Evolutionary conservation across 805 yeast genomes (phyloP), one percentile per base, ranked within the genome.

Genomic region (Blastobotrys muscicola): DNA sequence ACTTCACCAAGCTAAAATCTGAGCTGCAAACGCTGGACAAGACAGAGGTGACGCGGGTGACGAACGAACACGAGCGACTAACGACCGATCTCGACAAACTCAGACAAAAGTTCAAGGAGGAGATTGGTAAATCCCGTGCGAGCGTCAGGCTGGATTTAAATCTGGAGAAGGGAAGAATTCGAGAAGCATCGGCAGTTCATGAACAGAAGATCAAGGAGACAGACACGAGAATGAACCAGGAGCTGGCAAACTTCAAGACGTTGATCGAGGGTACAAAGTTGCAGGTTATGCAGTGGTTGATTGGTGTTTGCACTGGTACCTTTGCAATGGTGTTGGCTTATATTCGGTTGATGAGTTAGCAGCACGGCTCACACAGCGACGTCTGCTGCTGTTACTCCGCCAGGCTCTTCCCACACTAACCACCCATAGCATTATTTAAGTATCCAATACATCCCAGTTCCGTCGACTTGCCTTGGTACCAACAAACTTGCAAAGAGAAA

Each of bases 251-350:
- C 59, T 85, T 92, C 77, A 89, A 85, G 63, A 85, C 89, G 71
- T 96, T 90, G 64, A 87, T 92, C 52, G 95, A 92, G 57, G 79
- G 85, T 36, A 95, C 90, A 29, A 92, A 92, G 67, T 85, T 95
- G 1, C 97, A 92, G 61, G 97, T 92, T 40, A 77, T 87, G 80
- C 98, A 92, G 65, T 92, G 98, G 98, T 73, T 92, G 50, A 86
- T 92, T 55, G 97, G 97, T 70, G 97, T 92, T 13, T 85, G 95
- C 59, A 89, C 97, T 1, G 98, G 97, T 82, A 85, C 97, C 1
- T 85, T 90, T 65, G 97, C 97, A 10, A 71, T 92, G 46, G 83
- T 92, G 41, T 67, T 90, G 54, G 97, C 97, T 1, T 92, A 92
- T 61, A 85, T 89, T 40, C 74, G 98, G 55, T 69, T 92, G 53